phyloP scores from a whole-genome alignment of 805 yeast genomes.

The Starmerella asiatica region DNA sequence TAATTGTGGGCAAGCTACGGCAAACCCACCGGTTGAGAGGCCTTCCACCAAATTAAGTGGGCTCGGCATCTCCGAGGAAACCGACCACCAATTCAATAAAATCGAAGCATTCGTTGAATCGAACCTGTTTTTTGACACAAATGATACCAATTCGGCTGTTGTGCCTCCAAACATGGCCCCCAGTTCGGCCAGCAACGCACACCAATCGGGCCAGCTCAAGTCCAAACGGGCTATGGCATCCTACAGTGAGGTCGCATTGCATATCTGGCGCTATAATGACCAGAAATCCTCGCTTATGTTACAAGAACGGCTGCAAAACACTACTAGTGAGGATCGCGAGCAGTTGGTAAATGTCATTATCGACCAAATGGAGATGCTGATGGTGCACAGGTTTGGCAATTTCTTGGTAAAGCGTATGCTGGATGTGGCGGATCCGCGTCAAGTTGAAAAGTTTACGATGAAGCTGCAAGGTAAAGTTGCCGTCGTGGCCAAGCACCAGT shows the following conservation, averaged over 20 bases:
- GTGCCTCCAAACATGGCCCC: too few species aligned
- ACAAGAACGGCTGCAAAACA: conserved; percentile 29
- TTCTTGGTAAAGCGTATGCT: conserved; percentile 32
- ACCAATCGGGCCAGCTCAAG: neutral
- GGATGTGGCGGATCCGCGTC: conserved; percentile 24
- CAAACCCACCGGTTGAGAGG: too few species aligned
- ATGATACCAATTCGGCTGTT: too few species aligned
- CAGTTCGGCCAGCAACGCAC: too few species aligned
- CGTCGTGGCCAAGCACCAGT: conserved; percentile 27
- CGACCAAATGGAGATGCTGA: conserved; percentile 24
- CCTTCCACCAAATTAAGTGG: too few species aligned
- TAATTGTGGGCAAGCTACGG: too few species aligned
- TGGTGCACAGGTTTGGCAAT: conserved; percentile 33
- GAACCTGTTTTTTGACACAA: too few species aligned
- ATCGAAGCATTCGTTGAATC: too few species aligned
- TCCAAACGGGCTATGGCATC: neutral
- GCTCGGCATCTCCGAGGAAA: too few species aligned
- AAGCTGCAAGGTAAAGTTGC: conserved; percentile 26
- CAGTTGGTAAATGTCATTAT: conserved; percentile 25
- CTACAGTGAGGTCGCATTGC: conserved; percentile 2
- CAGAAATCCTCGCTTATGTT: conserved; percentile 33
- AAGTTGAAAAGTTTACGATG: conserved; percentile 21
- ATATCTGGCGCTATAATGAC: conserved; percentile 23
- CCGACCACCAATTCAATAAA: too few species aligned
- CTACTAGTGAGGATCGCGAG: conserved; percentile 24